Base-by-base conservation (phyloP, 371 early-diverging fungal species). In the Mucor ambiguus region DNA sequence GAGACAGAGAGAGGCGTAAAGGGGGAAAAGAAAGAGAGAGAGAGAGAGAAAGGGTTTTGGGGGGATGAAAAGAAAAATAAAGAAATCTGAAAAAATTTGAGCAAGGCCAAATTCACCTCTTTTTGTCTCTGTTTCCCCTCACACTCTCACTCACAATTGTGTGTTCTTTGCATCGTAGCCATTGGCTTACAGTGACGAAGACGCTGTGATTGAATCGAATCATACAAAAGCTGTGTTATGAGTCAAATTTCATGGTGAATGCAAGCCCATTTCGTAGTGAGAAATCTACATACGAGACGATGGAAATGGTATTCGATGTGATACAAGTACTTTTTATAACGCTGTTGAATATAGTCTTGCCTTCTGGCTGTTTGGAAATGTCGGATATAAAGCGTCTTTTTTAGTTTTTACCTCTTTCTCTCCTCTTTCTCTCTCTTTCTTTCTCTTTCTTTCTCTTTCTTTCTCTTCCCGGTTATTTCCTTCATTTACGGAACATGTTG, bases 31-130 rank as follows among this genome's bases (percentile, higher is more conserved):
- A 43, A 2, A 43, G n/a, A 33, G 63, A 54, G 28, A 33, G 16
- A 62, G 38, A 35, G 24, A 38, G 26, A 62, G 22, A 56, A 41
- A 41, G 41, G 41, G 41, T 5, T 41, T 41, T 41, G 16, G 41
- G 46, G 58, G 46, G 46, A 43, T 44, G 24, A 35, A 63, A 38
- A 54, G 29, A 29, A 41, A 54, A 56, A 20, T n/a, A 55, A 63
- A 63, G n/a, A n/a, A n/a, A n/a, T n/a, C n/a, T 30, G 29, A 44
- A 52, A 52, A 49, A 62, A 28, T 49, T 49, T 38, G 52, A 28
- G 52, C 52, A 52, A 52, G 52, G 52, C 24, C 24, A 41, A 41
- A 41, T 41, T 18, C 41, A 14, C 14, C 41, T 18, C 6, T 4
- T 41, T 41, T 41, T 14, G 14, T 14, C 37, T 37, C 37, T 35